Evolutionary conservation across 176 grass and related monocot species (phyloP).

Genomic region (Echinochloa phyllopogon): DNA sequence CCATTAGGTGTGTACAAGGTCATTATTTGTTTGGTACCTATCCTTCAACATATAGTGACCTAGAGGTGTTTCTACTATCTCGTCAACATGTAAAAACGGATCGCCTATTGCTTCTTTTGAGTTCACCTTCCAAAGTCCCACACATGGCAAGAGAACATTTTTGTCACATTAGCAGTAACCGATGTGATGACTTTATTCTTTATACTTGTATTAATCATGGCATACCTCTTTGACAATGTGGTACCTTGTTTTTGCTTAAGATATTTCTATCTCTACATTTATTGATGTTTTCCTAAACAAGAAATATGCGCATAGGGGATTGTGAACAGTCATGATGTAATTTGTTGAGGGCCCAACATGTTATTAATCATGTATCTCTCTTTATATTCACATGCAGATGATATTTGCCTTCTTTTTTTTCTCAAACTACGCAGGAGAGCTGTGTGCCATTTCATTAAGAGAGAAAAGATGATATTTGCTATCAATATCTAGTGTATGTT

Average conservation of each 20-base stretch:
- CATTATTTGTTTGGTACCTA: slow-evolving; percentile 22
- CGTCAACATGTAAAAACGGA: neutral
- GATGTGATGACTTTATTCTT: slow-evolving; percentile 24
- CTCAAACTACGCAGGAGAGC: too few species aligned
- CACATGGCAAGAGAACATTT: slow-evolving; percentile 10
- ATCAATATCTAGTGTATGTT: neutral
- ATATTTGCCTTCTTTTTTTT: too few species aligned
- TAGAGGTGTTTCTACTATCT: slow-evolving; percentile 24
- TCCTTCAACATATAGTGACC: slow-evolving; percentile 6
- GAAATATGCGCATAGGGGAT: neutral
- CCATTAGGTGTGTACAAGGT: slow-evolving; percentile 2
- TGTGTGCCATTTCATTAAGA: too few species aligned
- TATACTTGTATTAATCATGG: slow-evolving; percentile 13
- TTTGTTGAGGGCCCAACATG: neutral
- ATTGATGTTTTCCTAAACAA: slow-evolving; percentile 25
- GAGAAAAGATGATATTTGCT: neutral
- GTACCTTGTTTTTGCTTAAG: slow-evolving; percentile 29
- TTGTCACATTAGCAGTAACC: slow-evolving; percentile 12
- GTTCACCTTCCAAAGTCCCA: slow-evolving; percentile 3
- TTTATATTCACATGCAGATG: too few species aligned
- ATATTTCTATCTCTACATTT: slow-evolving; percentile 36
- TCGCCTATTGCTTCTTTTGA: slow-evolving; percentile 21
- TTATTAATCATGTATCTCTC: neutral
- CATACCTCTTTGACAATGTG: neutral
- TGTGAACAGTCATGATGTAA: slow-evolving; percentile 30